Conservation (phyloP, 31 red algal genomes). For the Odonthalia washingtoniensis region DNA sequence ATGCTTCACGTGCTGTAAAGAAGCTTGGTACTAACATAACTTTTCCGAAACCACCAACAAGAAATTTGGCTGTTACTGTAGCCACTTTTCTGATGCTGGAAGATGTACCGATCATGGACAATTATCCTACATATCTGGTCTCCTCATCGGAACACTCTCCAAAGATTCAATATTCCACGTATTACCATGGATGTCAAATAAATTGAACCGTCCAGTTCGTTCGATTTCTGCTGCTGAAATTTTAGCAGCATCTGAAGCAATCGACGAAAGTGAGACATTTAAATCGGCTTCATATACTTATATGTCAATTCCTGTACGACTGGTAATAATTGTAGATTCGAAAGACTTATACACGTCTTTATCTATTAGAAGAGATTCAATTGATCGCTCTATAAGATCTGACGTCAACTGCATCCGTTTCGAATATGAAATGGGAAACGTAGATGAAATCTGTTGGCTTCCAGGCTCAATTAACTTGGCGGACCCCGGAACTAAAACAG, state of each 20-base stretch:
- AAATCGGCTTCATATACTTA: no score
- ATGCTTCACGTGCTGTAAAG: background rate
- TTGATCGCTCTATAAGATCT: background rate
- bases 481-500: background rate
- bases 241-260: background rate
- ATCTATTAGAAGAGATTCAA: background rate
- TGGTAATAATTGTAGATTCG: background rate
- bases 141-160: background rate
- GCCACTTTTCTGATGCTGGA: background rate
- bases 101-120: no score
- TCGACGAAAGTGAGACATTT: no score
- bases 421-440: background rate
- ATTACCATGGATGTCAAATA: background rate
- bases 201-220: background rate
- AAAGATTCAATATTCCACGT: background rate
- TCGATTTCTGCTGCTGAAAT: background rate
- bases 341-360: no score
- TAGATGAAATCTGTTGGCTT: no score
- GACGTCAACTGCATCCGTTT: conserved; percentile 8
- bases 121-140: no score
- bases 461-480: background rate
- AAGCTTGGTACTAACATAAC: background rate
- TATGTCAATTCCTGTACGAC: background rate
- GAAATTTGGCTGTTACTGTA: background rate
- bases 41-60: background rate